Evolutionary conservation across 2,329 filamentous ascomycete genomes (phyloP).

Genomic region (Lachnellula hyalina): DNA sequence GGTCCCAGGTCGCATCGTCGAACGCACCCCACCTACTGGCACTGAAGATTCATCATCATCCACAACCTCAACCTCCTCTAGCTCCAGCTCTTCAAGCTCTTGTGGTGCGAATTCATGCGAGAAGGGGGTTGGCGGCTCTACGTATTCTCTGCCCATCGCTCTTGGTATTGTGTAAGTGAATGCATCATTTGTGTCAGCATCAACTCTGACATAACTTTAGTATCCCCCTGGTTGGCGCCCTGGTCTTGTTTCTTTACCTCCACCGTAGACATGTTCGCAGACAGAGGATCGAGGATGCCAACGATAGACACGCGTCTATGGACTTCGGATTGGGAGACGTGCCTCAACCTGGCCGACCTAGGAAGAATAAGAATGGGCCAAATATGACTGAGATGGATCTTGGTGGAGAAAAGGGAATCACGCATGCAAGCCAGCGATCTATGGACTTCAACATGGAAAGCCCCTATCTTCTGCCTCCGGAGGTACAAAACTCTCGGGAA

Average conservation of each 20-base stretch:
- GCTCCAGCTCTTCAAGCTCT: slow-evolving; percentile 21
- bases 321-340: slow-evolving; percentile 78
- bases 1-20: slow-evolving; percentile 21
- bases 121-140: slow-evolving; percentile 49
- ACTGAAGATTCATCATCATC: neutral
- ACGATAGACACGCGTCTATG: slow-evolving; percentile 83
- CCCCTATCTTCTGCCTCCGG: slow-evolving; percentile 90
- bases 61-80: slow-evolving; percentile 19
- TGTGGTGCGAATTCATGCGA: slow-evolving; percentile 47
- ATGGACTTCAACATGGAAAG: slow-evolving; percentile 66
- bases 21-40: slow-evolving; percentile 8
- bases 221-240: slow-evolving; percentile 65
- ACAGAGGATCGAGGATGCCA: slow-evolving; percentile 69
- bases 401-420: slow-evolving; percentile 26
- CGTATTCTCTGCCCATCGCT: slow-evolving; percentile 61
- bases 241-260: slow-evolving; percentile 66
- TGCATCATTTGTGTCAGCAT: neutral
- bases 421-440: slow-evolving; percentile 47
- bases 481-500: slow-evolving; percentile 71
- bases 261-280: slow-evolving; percentile 73
- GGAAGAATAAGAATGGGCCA: slow-evolving; percentile 3
- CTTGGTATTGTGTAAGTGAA: slow-evolving; percentile 64
- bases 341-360: slow-evolving; percentile 21
- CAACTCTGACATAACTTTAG: slow-evolving; percentile 40
- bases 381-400: slow-evolving; percentile 1